Evolutionary conservation across 2,329 filamentous ascomycete genomes (phyloP).

Genomic region (Elsinoe arachidis): DNA sequence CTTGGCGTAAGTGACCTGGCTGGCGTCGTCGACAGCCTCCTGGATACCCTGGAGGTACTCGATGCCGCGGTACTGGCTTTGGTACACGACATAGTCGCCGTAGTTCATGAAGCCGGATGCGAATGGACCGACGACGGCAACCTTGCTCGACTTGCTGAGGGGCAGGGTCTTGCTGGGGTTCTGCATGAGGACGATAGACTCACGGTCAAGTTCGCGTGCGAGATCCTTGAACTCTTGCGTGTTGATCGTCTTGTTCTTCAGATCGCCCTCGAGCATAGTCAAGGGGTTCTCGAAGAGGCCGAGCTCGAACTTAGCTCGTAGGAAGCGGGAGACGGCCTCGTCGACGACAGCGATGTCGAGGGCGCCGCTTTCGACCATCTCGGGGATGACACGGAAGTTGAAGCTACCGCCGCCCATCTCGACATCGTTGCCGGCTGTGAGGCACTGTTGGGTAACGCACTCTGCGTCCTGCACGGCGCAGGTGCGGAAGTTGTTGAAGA

Average conservation of each 20-base stretch:
- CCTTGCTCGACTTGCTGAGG: constrained; percentile 52
- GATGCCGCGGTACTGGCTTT: constrained; percentile 55
- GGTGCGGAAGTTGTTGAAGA: constrained; percentile 56
- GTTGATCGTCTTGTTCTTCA: constrained; percentile 53
- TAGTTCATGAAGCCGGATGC: constrained; percentile 64
- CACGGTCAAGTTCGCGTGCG: constrained; percentile 56
- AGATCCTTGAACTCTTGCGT: constrained; percentile 51
- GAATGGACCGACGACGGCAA: constrained; percentile 70
- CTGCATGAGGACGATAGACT: constrained; percentile 65
- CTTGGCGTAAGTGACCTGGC: constrained; percentile 56
- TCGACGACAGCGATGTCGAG: constrained; percentile 54
- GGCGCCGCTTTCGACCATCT: constrained; percentile 53
- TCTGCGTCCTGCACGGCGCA: constrained; percentile 53
- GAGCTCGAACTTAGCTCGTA: constrained; percentile 59
- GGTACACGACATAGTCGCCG: constrained; percentile 64
- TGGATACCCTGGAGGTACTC: constrained; percentile 63
- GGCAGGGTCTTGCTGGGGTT: constrained; percentile 60
- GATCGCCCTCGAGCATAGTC: constrained; percentile 45
- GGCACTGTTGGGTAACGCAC: constrained; percentile 53
- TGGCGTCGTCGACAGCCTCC: constrained; percentile 46
- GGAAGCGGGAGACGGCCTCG: constrained; percentile 55
- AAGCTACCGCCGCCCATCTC: constrained; percentile 62
- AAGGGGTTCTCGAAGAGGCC: constrained; percentile 66
- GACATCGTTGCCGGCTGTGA: constrained; percentile 62
- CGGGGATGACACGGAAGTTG: constrained; percentile 59